These are phyloP conservation scores for Leccinum subgranulosum DNA, from an alignment of 768 basidiomycete species.

Conservation along the genomic window DNA sequence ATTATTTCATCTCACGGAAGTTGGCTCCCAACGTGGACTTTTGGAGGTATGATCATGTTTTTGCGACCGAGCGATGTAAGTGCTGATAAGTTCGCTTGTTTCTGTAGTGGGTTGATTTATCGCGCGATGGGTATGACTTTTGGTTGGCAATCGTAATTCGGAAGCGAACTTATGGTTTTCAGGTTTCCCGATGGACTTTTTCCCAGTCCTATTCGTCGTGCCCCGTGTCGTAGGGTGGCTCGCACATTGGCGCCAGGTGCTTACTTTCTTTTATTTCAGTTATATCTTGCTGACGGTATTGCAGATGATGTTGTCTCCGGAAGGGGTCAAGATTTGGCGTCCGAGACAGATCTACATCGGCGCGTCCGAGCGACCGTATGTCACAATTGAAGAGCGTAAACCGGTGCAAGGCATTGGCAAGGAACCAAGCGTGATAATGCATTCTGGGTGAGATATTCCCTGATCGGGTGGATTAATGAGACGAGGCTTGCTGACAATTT, in stretches of 20 bases:
- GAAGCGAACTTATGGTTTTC: neutral
- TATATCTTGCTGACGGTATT: constrained; percentile 3
- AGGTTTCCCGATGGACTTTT: constrained; percentile 94
- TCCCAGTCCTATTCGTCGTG: constrained; percentile 90
- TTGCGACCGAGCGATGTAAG: neutral
- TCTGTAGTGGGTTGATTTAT: constrained; percentile 76
- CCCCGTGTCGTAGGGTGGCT: constrained; percentile 93
- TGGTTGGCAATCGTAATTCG: neutral
- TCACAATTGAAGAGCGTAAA: constrained; percentile 56
- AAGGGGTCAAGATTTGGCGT: constrained; percentile 92
- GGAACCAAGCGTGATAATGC: constrained; percentile 60
- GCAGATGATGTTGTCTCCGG: constrained; percentile 88
- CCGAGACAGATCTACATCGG: constrained; percentile 87
- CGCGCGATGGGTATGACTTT: constrained; percentile 75
- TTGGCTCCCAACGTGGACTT: constrained; percentile 92
- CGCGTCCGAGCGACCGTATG: constrained; percentile 68
- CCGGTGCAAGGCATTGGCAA: constrained; percentile 52
- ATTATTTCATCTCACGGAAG: constrained; percentile 80
- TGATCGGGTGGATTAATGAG: neutral
- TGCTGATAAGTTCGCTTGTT: neutral
- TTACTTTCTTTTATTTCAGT: constrained; percentile 5
- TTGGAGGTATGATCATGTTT: constrained; percentile 45
- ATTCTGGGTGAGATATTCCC: constrained; percentile 67
- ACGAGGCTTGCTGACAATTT: constrained; percentile 1
- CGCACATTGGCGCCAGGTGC: constrained; percentile 86